Base-by-base conservation (phyloP, 176 grass and related monocot species). In the Oryza meyeriana region DNA sequence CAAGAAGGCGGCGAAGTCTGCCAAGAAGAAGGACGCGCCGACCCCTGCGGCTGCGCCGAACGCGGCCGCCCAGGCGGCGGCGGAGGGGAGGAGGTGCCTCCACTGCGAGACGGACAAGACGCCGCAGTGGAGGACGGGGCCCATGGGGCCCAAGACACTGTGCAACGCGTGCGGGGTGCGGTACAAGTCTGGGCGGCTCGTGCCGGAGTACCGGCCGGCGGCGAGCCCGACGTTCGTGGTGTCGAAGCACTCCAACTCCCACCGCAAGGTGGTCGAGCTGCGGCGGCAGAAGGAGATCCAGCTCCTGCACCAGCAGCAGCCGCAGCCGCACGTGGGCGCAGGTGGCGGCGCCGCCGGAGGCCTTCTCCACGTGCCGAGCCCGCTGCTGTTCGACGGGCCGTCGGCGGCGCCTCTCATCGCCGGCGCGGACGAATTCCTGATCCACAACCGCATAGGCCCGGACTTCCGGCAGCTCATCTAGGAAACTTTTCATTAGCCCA, bases 51-150 rank as follows among this genome's bases (percentile, higher is more conserved):
- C 74, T 3, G 26, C 13, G 27, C 61, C 74, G 66, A 89, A 25
- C 33, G 66, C 80, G 14, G 65, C 76, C 0, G 66, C 64, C 20
- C 27, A 24, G 8, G 81, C 84, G 6, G 59, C 75, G 2, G 83
- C 62, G 3, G 84, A 88, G 8, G 82, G 92, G 25, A 28, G 92
- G 72, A 84, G 82, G 80, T 98, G 95, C 90, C 84, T 93, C 17
- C 95, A 98, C 86, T 98, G 95, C 81, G 86, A 90, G 68, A 98
- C 95, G 12, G 92, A 98, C 76, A 98, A 98, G 90, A 98, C 95
- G 16, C 95, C 95, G 38, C 95, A 98, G 84, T 98, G 95, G 95
- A 90, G 95, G 82, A 95, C 95, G 24, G 95, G 95, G 29, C 95
- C 95, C 5, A 74, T 93, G 88, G 95, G 95, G 0, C 95, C 95